Conservation (phyloP, 2,329 filamentous ascomycete genomes). For the Lizonia empirigonia region DNA sequence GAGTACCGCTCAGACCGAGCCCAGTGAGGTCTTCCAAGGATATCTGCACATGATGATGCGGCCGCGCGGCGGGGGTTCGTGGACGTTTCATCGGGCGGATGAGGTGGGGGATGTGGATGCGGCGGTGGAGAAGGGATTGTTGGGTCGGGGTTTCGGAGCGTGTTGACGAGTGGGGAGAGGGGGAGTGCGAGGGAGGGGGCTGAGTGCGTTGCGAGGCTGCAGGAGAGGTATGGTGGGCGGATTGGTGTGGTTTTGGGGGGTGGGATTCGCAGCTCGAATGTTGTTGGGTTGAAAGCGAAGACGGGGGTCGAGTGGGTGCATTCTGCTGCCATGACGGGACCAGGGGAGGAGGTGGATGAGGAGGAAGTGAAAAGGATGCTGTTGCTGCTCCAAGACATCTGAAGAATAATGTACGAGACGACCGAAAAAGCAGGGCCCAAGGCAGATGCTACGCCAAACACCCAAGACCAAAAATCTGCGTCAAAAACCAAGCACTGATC, state of each 20-base stretch:
- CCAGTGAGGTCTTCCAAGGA: no score
- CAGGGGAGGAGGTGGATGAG: constrained; percentile 40
- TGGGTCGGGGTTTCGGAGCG: constrained; percentile 51
- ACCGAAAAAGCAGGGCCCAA: not conserved
- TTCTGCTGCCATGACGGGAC: constrained; percentile 51
- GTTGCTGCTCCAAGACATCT: constrained; percentile 1
- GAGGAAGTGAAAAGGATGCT: constrained; percentile 34
- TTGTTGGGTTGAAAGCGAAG: constrained; percentile 40
- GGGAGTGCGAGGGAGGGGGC: constrained; percentile 45
- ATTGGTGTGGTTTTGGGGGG: constrained; percentile 59
- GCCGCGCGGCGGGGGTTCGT: constrained; percentile 55
- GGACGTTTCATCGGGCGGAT: constrained; percentile 63
- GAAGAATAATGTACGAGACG: not conserved
- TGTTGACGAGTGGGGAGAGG: constrained; percentile 58
- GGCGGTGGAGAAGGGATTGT: constrained; percentile 49
- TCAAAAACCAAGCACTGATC: not conserved
- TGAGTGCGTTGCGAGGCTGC: constrained; percentile 40
- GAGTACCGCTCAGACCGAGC: no score
- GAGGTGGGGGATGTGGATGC: constrained; percentile 37
- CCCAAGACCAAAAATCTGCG: not conserved
- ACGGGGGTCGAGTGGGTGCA: constrained; percentile 49
- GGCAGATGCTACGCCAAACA: not conserved
- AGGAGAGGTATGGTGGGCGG: constrained; percentile 34
- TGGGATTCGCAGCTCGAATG: constrained; percentile 55
- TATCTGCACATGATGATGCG: constrained; percentile 62